A percentile compares a stretch with the other conserved stretches of the same genome.
These are phyloP conservation scores for Adansonia madagascariensis DNA, from an alignment of 441 rosid species.

Conservation along the genomic window DNA sequence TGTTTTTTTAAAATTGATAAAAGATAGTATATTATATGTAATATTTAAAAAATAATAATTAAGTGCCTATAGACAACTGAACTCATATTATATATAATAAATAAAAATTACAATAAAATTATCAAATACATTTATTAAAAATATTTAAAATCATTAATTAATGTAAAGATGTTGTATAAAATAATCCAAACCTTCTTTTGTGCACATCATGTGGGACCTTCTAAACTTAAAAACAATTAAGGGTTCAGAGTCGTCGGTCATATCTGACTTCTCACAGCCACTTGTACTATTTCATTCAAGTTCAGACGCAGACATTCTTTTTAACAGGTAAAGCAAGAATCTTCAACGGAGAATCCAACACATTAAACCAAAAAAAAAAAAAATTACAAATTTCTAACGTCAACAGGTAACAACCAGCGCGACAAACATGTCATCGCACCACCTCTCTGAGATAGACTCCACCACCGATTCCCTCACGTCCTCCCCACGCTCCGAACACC, in stretches of 20 bases:
- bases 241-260: slow-evolving; percentile 13
- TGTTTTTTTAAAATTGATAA: not conserved
- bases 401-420: not conserved
- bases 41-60: no score
- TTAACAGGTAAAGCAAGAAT: not conserved
- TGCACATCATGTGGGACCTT: not conserved
- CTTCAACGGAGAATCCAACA: slow-evolving; percentile 31
- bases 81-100: no score
- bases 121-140: no score
- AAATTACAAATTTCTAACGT: not conserved
- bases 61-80: not conserved
- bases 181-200: not conserved
- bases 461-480: slow-evolving; percentile 64
- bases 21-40: no score
- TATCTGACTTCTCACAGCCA: not conserved
- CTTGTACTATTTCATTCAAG: not conserved
- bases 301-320: slow-evolving; percentile 29
- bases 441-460: slow-evolving; percentile 66
- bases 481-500: slow-evolving; percentile 78
- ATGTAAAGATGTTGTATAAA: no score
- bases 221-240: not conserved
- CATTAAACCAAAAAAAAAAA: no score
- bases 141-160: no score
- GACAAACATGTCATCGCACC: slow-evolving; percentile 53
- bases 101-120: no score